Evolutionary conservation across 176 grass and related monocot species (phyloP).

Genomic region (Eragrostis nindensis): DNA sequence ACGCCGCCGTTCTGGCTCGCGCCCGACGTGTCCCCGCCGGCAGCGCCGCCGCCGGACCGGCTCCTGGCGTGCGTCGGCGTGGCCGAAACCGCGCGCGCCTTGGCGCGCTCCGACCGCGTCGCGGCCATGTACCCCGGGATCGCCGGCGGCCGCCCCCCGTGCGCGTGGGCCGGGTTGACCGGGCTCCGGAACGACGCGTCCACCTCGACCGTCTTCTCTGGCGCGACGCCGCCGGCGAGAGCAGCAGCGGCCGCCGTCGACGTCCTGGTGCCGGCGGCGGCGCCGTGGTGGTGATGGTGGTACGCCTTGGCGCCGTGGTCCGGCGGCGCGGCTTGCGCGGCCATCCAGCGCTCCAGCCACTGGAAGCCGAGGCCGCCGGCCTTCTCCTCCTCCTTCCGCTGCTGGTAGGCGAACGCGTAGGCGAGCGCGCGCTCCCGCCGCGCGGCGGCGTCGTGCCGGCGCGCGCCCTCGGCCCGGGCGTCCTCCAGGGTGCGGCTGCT

Average conservation of each 20-base stretch:
- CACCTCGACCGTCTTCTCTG: slow-evolving; percentile 53
- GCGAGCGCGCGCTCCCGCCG: slow-evolving; percentile 71
- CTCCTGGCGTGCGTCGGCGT: slow-evolving; percentile 31
- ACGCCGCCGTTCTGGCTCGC: slow-evolving; percentile 30
- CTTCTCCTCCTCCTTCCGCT: slow-evolving; percentile 46
- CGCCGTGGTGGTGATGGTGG: too few species aligned
- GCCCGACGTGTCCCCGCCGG: slow-evolving; percentile 49
- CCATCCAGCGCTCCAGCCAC: slow-evolving; percentile 76
- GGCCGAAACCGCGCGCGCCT: slow-evolving; percentile 39
- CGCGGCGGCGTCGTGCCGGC: slow-evolving; percentile 52
- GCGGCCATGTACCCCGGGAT: slow-evolving; percentile 71
- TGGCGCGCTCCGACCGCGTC: slow-evolving; percentile 63
- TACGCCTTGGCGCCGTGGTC: background rate
- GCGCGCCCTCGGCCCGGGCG: slow-evolving; percentile 39
- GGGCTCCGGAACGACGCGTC: slow-evolving; percentile 48
- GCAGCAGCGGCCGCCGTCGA: background rate
- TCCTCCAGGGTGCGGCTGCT: slow-evolving; percentile 60
- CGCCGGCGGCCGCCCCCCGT: slow-evolving; percentile 20
- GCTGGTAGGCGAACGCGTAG: slow-evolving; percentile 65
- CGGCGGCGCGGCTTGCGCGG: slow-evolving; percentile 12
- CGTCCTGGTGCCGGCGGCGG: slow-evolving; percentile 19
- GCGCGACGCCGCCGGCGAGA: slow-evolving; percentile 23
- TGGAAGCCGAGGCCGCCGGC: slow-evolving; percentile 54
- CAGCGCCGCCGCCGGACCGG: background rate
- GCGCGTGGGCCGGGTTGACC: background rate